phyloP scores from a whole-genome alignment of 148 eudicot genomes.

The Dianthus caryophyllus region DNA sequence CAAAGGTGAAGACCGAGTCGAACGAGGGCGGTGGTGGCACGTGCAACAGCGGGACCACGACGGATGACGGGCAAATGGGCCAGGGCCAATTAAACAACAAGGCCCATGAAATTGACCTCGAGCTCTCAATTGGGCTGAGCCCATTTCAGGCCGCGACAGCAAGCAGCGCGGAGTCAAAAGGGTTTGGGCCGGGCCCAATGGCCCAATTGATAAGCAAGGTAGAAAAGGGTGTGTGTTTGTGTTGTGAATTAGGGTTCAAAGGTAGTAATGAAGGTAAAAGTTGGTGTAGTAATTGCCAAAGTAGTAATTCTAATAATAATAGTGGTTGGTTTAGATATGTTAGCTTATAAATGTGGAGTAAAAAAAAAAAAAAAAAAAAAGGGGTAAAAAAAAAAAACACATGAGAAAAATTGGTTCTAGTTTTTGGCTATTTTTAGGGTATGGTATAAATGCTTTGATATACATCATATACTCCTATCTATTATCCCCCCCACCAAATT shows the following conservation, averaged over 20 bases:
- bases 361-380: not conserved
- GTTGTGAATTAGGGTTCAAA: slow-evolving; percentile 46
- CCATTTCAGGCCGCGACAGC: slow-evolving; percentile 32
- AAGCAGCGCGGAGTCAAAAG: slow-evolving; percentile 22
- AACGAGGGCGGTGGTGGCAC: slow-evolving; percentile 22
- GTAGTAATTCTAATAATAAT: slow-evolving; percentile 24
- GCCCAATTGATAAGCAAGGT: not conserved
- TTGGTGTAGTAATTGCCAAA: slow-evolving; percentile 48
- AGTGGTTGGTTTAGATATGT: slow-evolving; percentile 30
- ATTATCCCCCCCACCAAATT: slow-evolving; percentile 23
- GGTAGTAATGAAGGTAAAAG: slow-evolving; percentile 25
- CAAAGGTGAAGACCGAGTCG: slow-evolving; percentile 28
- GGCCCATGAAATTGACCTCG: slow-evolving; percentile 36
- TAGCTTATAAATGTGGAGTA: not conserved
- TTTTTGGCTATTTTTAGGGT: slow-evolving; percentile 11
- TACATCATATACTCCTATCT: too few relatives aligned
- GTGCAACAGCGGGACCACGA: slow-evolving; percentile 57
- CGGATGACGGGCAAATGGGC: slow-evolving; percentile 31
- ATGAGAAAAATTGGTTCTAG: too few relatives aligned
- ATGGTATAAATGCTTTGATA: slow-evolving; percentile 20
- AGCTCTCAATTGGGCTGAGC: slow-evolving; percentile 55
- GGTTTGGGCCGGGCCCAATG: slow-evolving; percentile 3
- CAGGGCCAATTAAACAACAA: not conserved
- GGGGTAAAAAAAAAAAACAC: too few relatives aligned
- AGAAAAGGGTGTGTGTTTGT: slow-evolving; percentile 27